Evolutionary conservation across 805 yeast genomes (phyloP).

Genomic region (Wickerhamiella spandovensis): DNA sequence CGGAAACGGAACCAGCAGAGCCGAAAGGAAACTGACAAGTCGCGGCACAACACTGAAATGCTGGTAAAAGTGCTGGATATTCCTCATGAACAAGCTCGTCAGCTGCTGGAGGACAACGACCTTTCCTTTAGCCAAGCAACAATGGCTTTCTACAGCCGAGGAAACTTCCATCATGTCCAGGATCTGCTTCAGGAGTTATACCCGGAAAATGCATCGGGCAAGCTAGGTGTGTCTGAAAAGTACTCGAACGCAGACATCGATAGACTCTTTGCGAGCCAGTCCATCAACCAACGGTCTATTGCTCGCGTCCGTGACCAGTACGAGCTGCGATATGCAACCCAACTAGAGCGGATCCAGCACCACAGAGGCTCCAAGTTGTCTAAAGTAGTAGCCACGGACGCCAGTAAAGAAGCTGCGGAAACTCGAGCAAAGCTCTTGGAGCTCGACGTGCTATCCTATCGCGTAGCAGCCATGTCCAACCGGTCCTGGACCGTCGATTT

Average conservation of each 20-base stretch:
- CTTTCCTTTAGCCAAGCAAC: not conserved
- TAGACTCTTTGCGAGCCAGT: not conserved
- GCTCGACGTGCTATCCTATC: conserved; percentile 3
- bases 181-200: not conserved
- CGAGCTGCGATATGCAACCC: not conserved
- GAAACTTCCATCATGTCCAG: not conserved
- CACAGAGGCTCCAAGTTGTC: not conserved
- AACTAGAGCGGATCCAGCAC: not conserved
- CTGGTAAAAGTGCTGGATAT: not conserved
- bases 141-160: not conserved
- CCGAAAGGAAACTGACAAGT: not conserved
- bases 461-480: not conserved
- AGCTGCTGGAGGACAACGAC: not conserved
- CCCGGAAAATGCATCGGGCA: not conserved
- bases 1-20: not conserved
- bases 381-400: not conserved
- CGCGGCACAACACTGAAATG: not conserved
- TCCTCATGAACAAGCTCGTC: not conserved
- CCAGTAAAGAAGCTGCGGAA: not conserved
- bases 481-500: conserved; percentile 2
- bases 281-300: not conserved
- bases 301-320: not conserved
- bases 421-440: not conserved
- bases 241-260: not conserved
- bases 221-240: not conserved